Base-by-base conservation (phyloP, 2,329 filamentous ascomycete species). In the Zalaria obscura region DNA sequence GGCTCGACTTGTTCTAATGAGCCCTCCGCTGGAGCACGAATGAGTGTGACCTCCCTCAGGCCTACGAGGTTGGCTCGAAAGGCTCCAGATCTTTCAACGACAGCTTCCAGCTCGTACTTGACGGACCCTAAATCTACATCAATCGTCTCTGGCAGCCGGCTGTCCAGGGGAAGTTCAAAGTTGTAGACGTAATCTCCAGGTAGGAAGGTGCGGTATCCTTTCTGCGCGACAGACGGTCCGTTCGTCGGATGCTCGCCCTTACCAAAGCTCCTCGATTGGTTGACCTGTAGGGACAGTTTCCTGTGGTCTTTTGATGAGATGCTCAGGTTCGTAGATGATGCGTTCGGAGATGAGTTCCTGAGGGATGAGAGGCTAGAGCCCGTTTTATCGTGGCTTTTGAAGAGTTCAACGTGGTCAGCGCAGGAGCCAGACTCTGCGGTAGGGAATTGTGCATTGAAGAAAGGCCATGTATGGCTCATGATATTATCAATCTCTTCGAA, bases 1-100 rank as follows among this genome's bases (percentile, higher is more conserved):
- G 88, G 88, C 56, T 95, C 88, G 26, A 87, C 81, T 60, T 86
- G 86, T 60, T 95, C 88, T 25, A 94, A 68, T 0, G 87, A 94
- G 36, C 87, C 76, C 61, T 93, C 86, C 38, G 89, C 78, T 0
- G 88, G 88, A 3, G 91, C 78, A 36, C 88, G 80, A 40, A 94
- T 85, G 38, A 95, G 76, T 5, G 73, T 75, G 3, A 95, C 78
- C 58, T 94, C 87, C 57, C 87, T 85, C 35, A 69, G 72, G 33
- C 88, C 88, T 43, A 87, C 72, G 2, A 95, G 67, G 50, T 94
- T 94, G 2, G 86, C 81, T 54, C 88, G 83, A 66, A 95, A 94
- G 9, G 88, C 83, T 3, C 88, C 88, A 3, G 87, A 79, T 42
- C 88, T 79, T 60, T 93, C 87, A 5, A 95, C 75, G 3, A 76